Conservation (phyloP, 495 filamentous ascomycete species). For the Tuber indicum region DNA sequence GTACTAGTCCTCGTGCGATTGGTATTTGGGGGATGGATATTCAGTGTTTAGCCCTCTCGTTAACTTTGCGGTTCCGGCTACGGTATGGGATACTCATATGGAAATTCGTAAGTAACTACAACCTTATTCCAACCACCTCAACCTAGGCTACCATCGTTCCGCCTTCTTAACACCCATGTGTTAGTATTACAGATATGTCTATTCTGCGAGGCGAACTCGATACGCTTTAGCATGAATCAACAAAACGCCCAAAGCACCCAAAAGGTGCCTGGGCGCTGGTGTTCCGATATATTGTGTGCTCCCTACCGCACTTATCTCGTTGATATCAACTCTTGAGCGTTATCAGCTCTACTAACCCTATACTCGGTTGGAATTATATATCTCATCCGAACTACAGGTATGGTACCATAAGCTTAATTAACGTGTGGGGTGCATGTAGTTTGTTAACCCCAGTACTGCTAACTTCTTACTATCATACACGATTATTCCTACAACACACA, state of each 20-base stretch:
- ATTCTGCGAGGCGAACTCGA: neutral
- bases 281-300: neutral
- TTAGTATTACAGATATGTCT: neutral
- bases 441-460: slow-evolving; percentile 1
- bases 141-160: neutral
- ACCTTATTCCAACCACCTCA: neutral
- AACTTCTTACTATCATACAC: slow-evolving; percentile 3
- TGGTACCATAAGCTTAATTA: neutral
- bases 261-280: neutral
- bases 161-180: neutral
- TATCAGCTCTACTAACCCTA: neutral
- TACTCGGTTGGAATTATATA: neutral
- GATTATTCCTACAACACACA: slow-evolving; percentile 1
- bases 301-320: neutral
- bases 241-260: neutral
- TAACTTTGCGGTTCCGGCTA: neutral
- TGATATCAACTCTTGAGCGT: neutral
- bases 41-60: neutral
- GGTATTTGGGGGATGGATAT: neutral
- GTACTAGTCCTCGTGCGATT: neutral
- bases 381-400: neutral
- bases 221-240: neutral
- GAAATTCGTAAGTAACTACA: neutral
- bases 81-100: neutral
- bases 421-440: neutral